Base-by-base conservation (phyloP, 2,329 filamentous ascomycete genomes). In the Akanthomyces muscarius region DNA sequence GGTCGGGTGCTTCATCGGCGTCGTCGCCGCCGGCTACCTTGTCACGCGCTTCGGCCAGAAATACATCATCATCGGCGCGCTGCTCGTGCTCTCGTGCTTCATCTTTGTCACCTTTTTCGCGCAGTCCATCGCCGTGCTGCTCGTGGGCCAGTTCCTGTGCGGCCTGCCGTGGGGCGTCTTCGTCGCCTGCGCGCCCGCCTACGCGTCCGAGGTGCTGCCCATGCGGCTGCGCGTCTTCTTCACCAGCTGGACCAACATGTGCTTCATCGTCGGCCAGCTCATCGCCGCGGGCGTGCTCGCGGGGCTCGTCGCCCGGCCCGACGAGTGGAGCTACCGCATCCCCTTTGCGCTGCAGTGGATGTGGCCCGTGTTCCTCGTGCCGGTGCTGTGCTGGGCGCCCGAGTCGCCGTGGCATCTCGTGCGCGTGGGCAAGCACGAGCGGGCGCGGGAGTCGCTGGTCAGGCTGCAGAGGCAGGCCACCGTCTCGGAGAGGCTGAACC, bases 261-360 rank as follows among this genome's bases (percentile, higher is more conserved):
- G 77, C 61, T 79, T 75, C 69, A 73, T 75, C 16, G 73, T 77
- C 42, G 78, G 78, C 4, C 76, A 79, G 63, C 65, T 80, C 47
- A 70, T 80, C 41, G 73, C 73, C 4, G 73, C 76, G 2, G 76
- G 73, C 0, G 76, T 80, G 14, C 70, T 78, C 33, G 71, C 73
- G 41, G 73, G 71, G 4, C 72, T 79, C 16, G 64, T 77, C 7
- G 64, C 23, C 33, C 36, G 48, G 4, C 36, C 33, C 13, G 73
- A 75, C 25, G 67, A 80, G 50, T 80, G 76, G 74, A 73, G 74
- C 0, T 81, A 76, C 67, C 72, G 75, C 13, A 78, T 73, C 16
- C 79, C 79, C 0, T 81, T 77, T 60, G 78, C 73, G 0, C 62
- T 80, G 2, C 78, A 81, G 65, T 81, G 79, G 79, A 67, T 72